Evolutionary conservation across 768 basidiomycete genomes (phyloP).

Genomic region (Trametes cinnabarina): DNA sequence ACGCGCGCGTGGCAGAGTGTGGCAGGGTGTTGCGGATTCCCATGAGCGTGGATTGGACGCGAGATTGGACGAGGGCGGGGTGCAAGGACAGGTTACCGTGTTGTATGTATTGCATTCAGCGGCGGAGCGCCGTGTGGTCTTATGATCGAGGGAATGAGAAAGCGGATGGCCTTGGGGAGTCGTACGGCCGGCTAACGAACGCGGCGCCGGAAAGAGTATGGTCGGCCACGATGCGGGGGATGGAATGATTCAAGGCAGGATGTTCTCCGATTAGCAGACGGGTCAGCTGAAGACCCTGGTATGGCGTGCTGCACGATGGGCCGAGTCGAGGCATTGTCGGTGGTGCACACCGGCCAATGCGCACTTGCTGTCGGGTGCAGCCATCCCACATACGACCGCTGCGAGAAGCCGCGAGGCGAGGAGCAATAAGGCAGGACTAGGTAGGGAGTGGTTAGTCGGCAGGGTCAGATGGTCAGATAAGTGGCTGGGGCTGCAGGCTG

Average conservation of each 20-base stretch:
- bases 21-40: too few relatives aligned
- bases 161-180: neutral
- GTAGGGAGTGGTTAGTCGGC: neutral
- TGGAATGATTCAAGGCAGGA: conserved; percentile 13
- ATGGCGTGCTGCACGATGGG: conserved; percentile 3
- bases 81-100: neutral
- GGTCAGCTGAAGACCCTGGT: conserved; percentile 14
- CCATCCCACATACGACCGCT: neutral
- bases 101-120: conserved; percentile 7
- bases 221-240: conserved; percentile 17
- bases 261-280: conserved; percentile 10
- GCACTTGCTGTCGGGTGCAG: neutral
- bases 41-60: conserved; percentile 20
- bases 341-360: neutral
- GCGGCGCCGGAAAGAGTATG: conserved; percentile 12
- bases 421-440: conserved; percentile 4
- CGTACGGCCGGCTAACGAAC: conserved; percentile 6
- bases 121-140: conserved; percentile 19
- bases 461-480: conserved; percentile 4
- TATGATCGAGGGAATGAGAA: conserved; percentile 15
- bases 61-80: conserved; percentile 3
- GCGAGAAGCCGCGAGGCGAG: conserved; percentile 1
- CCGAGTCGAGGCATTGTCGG: conserved; percentile 1
- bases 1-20: neutral
- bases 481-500: neutral